Percentiles rank a stretch among this genome's conserved stretches.
Conservation (phyloP, 2,329 filamentous ascomycete species). For the Cladosporium sp. region DNA sequence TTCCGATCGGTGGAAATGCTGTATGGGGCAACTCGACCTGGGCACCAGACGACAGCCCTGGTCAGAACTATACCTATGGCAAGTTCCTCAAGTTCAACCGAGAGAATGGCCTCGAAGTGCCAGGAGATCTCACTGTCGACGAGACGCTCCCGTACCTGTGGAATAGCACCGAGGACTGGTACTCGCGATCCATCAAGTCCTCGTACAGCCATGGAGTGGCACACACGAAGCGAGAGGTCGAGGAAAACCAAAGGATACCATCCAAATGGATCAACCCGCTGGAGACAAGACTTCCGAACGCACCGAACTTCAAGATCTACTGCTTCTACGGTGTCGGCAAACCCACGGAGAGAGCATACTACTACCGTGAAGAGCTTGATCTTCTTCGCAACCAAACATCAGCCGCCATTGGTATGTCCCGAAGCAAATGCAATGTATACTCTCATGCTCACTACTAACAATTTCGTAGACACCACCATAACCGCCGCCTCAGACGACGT, state of each 20-base stretch:
- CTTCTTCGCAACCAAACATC: slow-evolving; percentile 57
- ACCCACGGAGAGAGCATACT: slow-evolving; percentile 88
- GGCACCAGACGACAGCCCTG: slow-evolving; percentile 80
- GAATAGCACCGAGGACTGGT: slow-evolving; percentile 80
- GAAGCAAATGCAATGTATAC: not conserved
- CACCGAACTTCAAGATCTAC: slow-evolving; percentile 88
- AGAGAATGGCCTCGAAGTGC: slow-evolving; percentile 46
- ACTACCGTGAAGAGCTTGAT: slow-evolving; percentile 72
- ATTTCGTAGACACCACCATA: slow-evolving; percentile 59
- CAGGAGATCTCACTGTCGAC: slow-evolving; percentile 73
- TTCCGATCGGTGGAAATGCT: slow-evolving; percentile 86
- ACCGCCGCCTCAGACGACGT: slow-evolving; percentile 54
- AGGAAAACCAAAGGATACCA: slow-evolving; percentile 53
- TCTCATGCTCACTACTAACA: slow-evolving; percentile 6
- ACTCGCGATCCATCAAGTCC: slow-evolving; percentile 63
- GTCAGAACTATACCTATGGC: slow-evolving; percentile 70
- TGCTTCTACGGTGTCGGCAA: slow-evolving; percentile 98
- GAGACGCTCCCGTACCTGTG: slow-evolving; percentile 75
- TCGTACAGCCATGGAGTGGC: slow-evolving; percentile 90
- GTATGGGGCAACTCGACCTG: slow-evolving; percentile 90
- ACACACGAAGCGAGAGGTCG: slow-evolving; percentile 72
- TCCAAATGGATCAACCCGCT: slow-evolving; percentile 92
- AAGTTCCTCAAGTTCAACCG: slow-evolving; percentile 80
- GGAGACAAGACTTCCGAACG: slow-evolving; percentile 79
- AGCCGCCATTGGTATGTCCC: slow-evolving; percentile 28